Evolutionary conservation across 192 early-diverging fungal species (phyloP).

Genomic region (Powellomyces hirtus): DNA sequence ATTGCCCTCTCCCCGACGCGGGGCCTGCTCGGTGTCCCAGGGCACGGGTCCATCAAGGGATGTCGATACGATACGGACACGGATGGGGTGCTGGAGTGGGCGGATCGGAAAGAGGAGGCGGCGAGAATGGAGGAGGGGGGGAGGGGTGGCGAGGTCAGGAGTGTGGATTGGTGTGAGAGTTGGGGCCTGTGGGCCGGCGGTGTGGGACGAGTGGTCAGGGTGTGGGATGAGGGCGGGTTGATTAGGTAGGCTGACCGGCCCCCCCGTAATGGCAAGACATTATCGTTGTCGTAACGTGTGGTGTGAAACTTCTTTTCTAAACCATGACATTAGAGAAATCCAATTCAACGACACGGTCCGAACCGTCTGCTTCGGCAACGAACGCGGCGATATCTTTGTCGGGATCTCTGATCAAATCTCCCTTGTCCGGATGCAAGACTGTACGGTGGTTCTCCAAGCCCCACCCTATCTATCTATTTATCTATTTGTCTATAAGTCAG

Average conservation of each 20-base stretch:
- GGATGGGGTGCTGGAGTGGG: neutral
- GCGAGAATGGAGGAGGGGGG: too few relatives aligned
- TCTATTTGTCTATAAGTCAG: neutral
- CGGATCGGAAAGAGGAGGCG: conserved; percentile 7
- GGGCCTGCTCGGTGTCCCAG: neutral
- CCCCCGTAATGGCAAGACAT: neutral
- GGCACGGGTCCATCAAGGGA: neutral
- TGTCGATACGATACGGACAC: conserved; percentile 5
- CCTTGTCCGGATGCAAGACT: conserved; percentile 50
- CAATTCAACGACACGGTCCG: conserved; percentile 50
- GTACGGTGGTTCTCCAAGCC: neutral
- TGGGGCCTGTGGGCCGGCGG: conserved; percentile 39
- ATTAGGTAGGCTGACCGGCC: conserved; percentile 13
- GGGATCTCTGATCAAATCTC: conserved; percentile 43
- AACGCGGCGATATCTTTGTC: conserved; percentile 46
- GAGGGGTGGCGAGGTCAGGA: conserved; percentile 23
- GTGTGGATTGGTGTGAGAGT: conserved; percentile 6
- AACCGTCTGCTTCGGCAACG: conserved; percentile 42
- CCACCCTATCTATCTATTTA: neutral
- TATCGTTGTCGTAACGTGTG: neutral
- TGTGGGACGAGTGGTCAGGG: conserved; percentile 41
- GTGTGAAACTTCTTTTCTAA: neutral
- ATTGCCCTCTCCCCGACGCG: neutral
- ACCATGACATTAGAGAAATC: conserved; percentile 39
- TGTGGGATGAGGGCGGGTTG: conserved; percentile 44